These are phyloP conservation scores for Aureoboletus auriporus DNA, from an alignment of 768 basidiomycete species.

Conservation along the genomic window DNA sequence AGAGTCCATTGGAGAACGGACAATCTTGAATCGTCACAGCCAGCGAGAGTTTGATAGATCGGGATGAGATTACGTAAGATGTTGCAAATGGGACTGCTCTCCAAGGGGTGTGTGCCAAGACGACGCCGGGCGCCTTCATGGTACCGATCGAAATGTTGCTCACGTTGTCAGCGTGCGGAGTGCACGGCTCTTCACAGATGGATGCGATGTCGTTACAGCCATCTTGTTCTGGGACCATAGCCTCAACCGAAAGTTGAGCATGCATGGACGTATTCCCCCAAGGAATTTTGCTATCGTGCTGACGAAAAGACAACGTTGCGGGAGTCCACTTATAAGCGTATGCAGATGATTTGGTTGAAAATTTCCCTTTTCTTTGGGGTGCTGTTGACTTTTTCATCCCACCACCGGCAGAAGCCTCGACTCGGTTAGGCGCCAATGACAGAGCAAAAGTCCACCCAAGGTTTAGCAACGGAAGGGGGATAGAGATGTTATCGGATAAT, in stretches of 20 bases:
- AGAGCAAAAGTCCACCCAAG: slow-evolving; percentile 16
- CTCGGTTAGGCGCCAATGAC: slow-evolving; percentile 4
- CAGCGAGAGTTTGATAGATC: background rate
- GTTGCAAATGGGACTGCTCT: background rate
- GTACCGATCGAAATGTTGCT: background rate
- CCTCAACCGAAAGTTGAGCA: slow-evolving; percentile 2
- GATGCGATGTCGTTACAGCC: too few relatives aligned
- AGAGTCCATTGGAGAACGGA: slow-evolving; percentile 15
- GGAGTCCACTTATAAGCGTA: background rate
- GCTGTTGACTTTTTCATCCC: too few relatives aligned
- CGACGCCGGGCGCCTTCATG: background rate
- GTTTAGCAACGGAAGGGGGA: slow-evolving; percentile 10
- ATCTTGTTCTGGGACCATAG: too few relatives aligned
- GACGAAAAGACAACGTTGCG: slow-evolving; percentile 8
- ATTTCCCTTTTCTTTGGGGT: too few relatives aligned
- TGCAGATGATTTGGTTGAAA: too few relatives aligned
- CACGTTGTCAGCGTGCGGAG: background rate
- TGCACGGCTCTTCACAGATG: too few relatives aligned
- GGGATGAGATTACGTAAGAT: background rate
- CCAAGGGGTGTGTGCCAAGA: slow-evolving; percentile 4
- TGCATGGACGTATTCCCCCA: slow-evolving; percentile 15
- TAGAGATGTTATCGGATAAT: background rate
- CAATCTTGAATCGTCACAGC: slow-evolving; percentile 12
- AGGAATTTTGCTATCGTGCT: background rate
- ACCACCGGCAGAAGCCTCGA: background rate